Base-by-base conservation (phyloP, 352 stramenopile genomes). In the Phytophthora agathidicida region DNA sequence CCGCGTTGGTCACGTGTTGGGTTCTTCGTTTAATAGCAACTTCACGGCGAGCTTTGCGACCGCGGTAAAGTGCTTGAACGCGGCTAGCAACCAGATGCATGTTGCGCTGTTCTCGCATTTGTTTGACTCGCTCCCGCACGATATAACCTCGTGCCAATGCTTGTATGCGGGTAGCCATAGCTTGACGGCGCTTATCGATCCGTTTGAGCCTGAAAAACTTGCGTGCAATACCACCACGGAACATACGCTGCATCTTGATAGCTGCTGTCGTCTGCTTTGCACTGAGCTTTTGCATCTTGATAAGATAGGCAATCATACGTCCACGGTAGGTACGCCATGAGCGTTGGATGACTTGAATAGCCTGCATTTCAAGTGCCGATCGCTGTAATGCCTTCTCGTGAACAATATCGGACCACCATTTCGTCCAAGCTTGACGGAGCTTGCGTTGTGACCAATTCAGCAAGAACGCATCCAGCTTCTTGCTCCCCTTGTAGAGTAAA, bases 401-500 rank as follows among this genome's bases (percentile, higher is more conserved):
- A 9, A 59, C 70, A n/a, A 92, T 59, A 32, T 86, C 67, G 0
- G 65, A 74, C 58, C 64, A 85, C 85, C 85, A 94, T 17, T 78
- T 85, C 17, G 69, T 79, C 85, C 83, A 94, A 17, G 77, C 78
- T 37, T 89, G 71, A 0, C 68, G 73, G 13, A 91, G 43, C 37
- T 88, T 86, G 37, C 85, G 80, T 35, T 89, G 77, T 0, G 74
- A 79, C 80, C 80, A 91, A 42, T 90, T 89, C 22, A 73, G 57
- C 19, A 92, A 43, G 39, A 93, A 91, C 6, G 60, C 44, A 35
- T 92, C 81, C 11, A 94, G 74, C 42, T 88, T 88, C 50, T 90
- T 89, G 37, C 73, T 84, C 16, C 85, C 85, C 45, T 90, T 91
- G 69, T 91, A 93, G 31, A 91, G 72, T 16, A 92, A 62, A 19